Percentiles rank a stretch among this genome's conserved stretches.
These are phyloP conservation scores for Ramaria sp. DNA, from an alignment of 768 basidiomycete species.

Conservation along the genomic window DNA sequence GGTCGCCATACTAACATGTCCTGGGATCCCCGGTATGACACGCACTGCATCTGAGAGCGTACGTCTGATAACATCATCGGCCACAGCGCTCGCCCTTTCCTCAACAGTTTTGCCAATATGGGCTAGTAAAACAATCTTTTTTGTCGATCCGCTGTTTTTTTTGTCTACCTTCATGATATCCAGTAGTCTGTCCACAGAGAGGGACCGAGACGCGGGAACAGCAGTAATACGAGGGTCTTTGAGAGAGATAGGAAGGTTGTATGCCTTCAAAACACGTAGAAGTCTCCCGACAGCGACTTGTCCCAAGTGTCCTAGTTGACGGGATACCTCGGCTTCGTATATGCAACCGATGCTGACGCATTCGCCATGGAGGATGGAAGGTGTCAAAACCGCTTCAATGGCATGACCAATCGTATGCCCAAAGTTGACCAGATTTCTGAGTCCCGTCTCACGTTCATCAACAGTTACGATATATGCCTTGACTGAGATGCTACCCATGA, in stretches of 20 bases:
- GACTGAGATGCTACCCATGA: constrained; percentile 86
- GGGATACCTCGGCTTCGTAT: constrained; percentile 87
- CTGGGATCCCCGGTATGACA: constrained; percentile 59
- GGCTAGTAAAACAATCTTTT: constrained; percentile 89
- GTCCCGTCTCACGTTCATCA: constrained; percentile 92
- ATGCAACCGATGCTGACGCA: constrained; percentile 95
- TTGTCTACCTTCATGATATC: constrained; percentile 97
- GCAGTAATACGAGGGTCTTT: constrained; percentile 67
- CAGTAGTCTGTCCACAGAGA: constrained; percentile 72
- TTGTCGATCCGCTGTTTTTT: constrained; percentile 87
- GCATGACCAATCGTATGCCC: constrained; percentile 98
- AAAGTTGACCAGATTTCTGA: constrained; percentile 98
- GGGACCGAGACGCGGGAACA: constrained; percentile 55
- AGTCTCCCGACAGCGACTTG: constrained; percentile 92
- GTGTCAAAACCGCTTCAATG: constrained; percentile 92
- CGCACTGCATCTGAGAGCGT: constrained; percentile 72
- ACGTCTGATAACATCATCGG: constrained; percentile 71
- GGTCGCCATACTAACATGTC: constrained; percentile 64
- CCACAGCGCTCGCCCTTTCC: constrained; percentile 78
- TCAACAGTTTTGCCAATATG: constrained; percentile 90
- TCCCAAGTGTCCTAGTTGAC: constrained; percentile 75
- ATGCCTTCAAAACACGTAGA: constrained; percentile 76
- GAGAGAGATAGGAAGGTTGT: constrained; percentile 80
- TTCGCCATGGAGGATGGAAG: constrained; percentile 90
- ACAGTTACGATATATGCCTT: constrained; percentile 96